Evolutionary conservation across 306 rosid species (phyloP), one percentile per base, ranked within the genome.

Genomic region (peach (Prunus persica)): DNA sequence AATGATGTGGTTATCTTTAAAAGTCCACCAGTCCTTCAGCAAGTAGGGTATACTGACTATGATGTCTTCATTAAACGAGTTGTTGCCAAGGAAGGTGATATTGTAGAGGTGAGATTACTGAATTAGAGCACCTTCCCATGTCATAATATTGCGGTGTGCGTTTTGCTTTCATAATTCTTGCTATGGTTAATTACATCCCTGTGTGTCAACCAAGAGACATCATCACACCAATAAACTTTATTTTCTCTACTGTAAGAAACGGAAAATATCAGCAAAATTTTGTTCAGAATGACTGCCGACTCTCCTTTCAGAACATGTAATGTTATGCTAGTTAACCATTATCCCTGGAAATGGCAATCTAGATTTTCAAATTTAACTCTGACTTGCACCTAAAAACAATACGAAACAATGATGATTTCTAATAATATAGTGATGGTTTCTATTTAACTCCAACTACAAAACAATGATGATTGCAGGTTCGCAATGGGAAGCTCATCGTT

Each of bases 1-100:
- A 92, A 91, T 78, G 99, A 92, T 79, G 90, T 96, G 20, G 97
- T 92, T 76, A 92, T 96, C 79, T 96, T 92, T 52, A 92, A 90
- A 82, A 96, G 98, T 77, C 98, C 99, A 73, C 99, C 98, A 1
- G 96, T 89, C 3, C 99, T 96, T 78, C 99, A 96, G 81, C 89
- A 91, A 86, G 99, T 88, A 79, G 98, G 98, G 83, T 96, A 96
- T 65, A 82, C 98, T 1, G 92, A 92, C 68, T 89, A 89, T 43
- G 99, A 96, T 82, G 98, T 96, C 64, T 96, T 96, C 74, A 92
- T 96, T 73, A 96, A 96, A 85, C 88, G 99, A 76, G 62, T 96
- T 64, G 91, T 96, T 81, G 99, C 98, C 61, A 90, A 87, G 85
- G 97, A 65, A 86, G 99, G 99, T 69, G 99, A 96, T 79, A 73